These are phyloP conservation scores for Pseudisothecium myosuroides DNA, from an alignment of 225 moss, liverwort and hornwort genomes.

Conservation along the genomic window DNA sequence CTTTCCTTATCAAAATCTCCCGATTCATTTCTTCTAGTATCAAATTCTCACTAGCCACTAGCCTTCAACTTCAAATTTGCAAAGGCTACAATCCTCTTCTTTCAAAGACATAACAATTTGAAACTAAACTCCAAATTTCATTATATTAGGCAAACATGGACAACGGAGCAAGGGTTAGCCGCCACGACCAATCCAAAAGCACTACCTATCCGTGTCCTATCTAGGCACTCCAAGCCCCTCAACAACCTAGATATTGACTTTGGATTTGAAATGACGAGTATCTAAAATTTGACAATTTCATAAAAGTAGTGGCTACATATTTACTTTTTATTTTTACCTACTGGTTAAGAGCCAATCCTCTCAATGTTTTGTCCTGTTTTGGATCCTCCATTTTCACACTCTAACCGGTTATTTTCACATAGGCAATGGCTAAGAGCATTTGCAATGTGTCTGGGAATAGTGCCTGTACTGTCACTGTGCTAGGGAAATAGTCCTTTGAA, in stretches of 20 bases:
- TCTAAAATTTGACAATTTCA: neutral
- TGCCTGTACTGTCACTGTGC: too few species aligned
- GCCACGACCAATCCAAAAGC: neutral
- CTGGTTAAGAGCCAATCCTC: accelerated
- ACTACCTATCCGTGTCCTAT: accelerated
- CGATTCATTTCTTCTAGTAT: neutral
- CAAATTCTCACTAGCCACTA: neutral
- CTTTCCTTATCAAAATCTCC: neutral
- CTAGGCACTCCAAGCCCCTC: too few species aligned
- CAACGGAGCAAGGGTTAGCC: accelerated
- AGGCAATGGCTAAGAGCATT: too few species aligned
- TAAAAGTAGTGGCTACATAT: accelerated
- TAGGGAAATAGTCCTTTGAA: too few species aligned
- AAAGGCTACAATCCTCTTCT: neutral
- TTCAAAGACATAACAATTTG: accelerated
- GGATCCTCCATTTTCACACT: neutral
- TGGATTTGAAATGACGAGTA: neutral
- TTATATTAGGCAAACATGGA: accelerated
- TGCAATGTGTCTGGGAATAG: too few species aligned
- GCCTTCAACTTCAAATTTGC: neutral
- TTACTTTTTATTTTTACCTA: neutral
- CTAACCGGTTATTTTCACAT: too few species aligned
- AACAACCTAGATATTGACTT: accelerated
- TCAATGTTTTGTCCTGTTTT: accelerated
- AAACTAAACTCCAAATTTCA: neutral